Percentiles rank a stretch among this genome's conserved stretches.
phyloP scores from a whole-genome alignment of 768 basidiomycete genomes.

The Lyophyllum shimeji region DNA sequence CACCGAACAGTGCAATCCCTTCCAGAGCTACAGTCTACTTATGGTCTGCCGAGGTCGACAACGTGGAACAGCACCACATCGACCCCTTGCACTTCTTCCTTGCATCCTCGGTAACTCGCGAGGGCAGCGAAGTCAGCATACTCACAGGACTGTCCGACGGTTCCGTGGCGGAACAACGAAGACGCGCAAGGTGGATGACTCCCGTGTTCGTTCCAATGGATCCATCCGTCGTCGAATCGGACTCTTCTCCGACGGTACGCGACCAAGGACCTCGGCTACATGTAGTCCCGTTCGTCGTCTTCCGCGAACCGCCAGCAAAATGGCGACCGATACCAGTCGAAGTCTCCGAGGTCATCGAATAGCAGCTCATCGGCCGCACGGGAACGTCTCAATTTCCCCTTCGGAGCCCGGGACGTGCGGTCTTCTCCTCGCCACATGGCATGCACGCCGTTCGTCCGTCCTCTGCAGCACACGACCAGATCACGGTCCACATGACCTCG shows the following conservation, averaged over 20 bases:
- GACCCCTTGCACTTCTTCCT: background rate
- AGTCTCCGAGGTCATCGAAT: background rate
- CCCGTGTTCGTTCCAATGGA: background rate
- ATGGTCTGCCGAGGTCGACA: background rate
- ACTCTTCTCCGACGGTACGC: too few relatives aligned
- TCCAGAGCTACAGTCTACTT: background rate
- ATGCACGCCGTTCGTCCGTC: too few relatives aligned
- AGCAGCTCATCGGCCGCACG: background rate
- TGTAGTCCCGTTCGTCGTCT: too few relatives aligned
- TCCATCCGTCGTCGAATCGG: too few relatives aligned
- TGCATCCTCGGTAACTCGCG: background rate
- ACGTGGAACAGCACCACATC: background rate
- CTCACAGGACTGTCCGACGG: background rate
- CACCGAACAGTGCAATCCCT: background rate
- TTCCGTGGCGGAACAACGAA: background rate
- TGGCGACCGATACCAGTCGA: background rate
- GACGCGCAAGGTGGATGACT: background rate
- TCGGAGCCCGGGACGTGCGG: background rate
- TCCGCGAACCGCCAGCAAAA: too few relatives aligned
- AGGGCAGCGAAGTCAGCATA: background rate
- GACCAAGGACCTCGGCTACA: too few relatives aligned
- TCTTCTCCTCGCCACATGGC: too few relatives aligned
- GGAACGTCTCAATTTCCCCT: background rate
- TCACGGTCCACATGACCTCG: conserved; percentile 27
- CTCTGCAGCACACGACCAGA: background rate